These are phyloP conservation scores for Mariannaea elegans DNA, from an alignment of 2,329 filamentous ascomycete species.

Conservation along the genomic window DNA sequence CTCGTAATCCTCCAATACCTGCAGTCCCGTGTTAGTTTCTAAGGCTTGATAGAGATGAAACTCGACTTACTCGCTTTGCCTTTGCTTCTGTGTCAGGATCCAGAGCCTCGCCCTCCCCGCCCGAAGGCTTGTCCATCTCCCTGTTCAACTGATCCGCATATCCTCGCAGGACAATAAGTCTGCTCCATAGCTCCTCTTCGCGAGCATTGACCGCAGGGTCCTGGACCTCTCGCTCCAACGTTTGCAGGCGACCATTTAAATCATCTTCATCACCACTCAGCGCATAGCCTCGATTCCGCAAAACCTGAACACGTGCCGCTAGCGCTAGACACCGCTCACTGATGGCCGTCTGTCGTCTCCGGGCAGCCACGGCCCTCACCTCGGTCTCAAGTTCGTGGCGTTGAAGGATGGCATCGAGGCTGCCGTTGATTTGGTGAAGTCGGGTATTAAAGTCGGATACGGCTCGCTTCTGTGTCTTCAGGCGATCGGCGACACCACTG, in stretches of 20 bases:
- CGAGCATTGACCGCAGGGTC: conserved; percentile 79
- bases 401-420: conserved; percentile 75
- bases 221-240: conserved; percentile 73
- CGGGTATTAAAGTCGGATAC: conserved; percentile 75
- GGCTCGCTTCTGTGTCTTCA: conserved; percentile 75
- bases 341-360: conserved; percentile 76
- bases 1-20: conserved; percentile 85
- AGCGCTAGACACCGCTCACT: conserved; percentile 78
- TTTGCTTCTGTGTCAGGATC: conserved; percentile 76
- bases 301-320: conserved; percentile 81
- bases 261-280: conserved; percentile 83
- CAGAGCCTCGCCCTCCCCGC: conserved; percentile 64
- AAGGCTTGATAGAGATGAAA: not conserved
- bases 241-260: conserved; percentile 74
- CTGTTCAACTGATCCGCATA: conserved; percentile 76
- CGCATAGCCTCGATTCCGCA: conserved; percentile 83
- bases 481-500: conserved; percentile 73
- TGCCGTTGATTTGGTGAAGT: conserved; percentile 82
- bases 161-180: conserved; percentile 78
- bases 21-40: conserved; percentile 24
- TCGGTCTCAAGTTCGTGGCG: conserved; percentile 81
- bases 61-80: conserved; percentile 73
- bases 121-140: conserved; percentile 75
- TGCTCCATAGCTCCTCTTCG: conserved; percentile 87
- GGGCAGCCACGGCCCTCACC: conserved; percentile 76